These are phyloP conservation scores for Tuber borchii DNA, from an alignment of 495 filamentous ascomycete genomes.

Conservation along the genomic window DNA sequence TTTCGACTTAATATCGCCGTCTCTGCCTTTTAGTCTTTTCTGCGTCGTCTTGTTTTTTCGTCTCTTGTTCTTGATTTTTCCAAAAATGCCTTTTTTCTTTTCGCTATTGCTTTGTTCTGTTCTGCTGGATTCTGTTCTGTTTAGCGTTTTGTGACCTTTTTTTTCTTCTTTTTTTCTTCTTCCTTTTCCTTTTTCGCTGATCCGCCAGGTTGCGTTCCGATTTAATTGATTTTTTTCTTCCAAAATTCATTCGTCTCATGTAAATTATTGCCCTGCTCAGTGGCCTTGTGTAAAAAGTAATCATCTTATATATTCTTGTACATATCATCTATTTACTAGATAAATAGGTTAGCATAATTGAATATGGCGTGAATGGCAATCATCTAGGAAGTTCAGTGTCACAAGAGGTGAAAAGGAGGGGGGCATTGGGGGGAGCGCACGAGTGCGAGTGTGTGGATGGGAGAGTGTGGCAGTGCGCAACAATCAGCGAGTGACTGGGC, in stretches of 20 bases:
- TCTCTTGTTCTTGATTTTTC: background rate
- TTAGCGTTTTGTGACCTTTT: background rate
- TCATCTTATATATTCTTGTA: background rate
- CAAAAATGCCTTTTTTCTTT: background rate
- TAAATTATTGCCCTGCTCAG: background rate
- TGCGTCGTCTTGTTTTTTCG: background rate
- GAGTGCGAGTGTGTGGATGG: background rate
- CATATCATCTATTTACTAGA: slow-evolving; percentile 1
- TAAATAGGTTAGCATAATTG: background rate
- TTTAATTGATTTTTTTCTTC: background rate
- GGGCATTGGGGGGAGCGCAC: background rate
- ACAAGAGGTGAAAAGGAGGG: background rate
- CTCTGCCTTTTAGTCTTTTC: background rate
- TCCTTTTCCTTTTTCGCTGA: background rate
- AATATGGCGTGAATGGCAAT: background rate
- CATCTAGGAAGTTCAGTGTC: background rate
- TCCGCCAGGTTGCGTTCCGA: background rate
- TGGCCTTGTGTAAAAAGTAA: background rate
- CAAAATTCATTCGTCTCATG: slow-evolving; percentile 3
- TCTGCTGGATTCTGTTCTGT: background rate
- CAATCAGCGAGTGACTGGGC: background rate
- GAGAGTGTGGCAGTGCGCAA: background rate
- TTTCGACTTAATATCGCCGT: background rate
- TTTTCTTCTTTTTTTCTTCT: background rate
- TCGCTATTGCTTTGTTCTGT: background rate